Percentiles rank a stretch among this genome's conserved stretches.
These are phyloP conservation scores for Ogataea methanolica DNA, from an alignment of 805 yeast genomes.

Conservation along the genomic window DNA sequence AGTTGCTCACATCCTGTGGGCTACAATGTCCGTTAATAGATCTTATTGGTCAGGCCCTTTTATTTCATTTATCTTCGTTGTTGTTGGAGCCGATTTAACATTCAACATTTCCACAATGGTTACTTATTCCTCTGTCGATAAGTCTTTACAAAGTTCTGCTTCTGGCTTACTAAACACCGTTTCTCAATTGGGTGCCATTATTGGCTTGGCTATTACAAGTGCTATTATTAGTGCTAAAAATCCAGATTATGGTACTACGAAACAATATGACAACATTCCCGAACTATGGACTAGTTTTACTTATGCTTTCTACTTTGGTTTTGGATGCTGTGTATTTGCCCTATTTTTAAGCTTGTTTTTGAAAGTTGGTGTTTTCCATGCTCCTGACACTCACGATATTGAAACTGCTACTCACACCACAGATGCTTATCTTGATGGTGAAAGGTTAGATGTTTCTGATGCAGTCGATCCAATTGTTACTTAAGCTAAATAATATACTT, in stretches of 20 bases:
- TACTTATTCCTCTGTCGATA: conserved; percentile 31
- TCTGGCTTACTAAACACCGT: conserved; percentile 38
- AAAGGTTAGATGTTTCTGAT: too few relatives aligned
- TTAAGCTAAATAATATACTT: too few relatives aligned
- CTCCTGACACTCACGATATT: too few relatives aligned
- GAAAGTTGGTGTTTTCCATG: conserved; percentile 21
- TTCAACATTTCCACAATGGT: conserved; percentile 38
- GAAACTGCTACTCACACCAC: too few relatives aligned
- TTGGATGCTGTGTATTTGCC: conserved; percentile 27
- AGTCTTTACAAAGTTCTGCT: conserved; percentile 33
- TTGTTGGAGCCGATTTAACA: conserved; percentile 38
- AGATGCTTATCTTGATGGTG: too few relatives aligned
- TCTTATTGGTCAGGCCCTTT: conserved; percentile 40
- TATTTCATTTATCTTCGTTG: conserved; percentile 30
- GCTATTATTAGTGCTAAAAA: conserved; percentile 29
- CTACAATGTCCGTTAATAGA: conserved; percentile 26
- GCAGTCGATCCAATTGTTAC: too few relatives aligned
- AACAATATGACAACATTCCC: conserved; percentile 10
- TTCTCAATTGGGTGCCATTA: conserved; percentile 30
- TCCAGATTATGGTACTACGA: conserved; percentile 21
- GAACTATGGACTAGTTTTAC: conserved; percentile 25
- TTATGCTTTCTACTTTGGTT: conserved; percentile 33
- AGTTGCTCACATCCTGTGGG: conserved; percentile 33
- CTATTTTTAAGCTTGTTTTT: conserved; percentile 26
- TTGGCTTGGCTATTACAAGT: conserved; percentile 35